Base-by-base conservation (phyloP, 1,284 basidiomycete species). In the Rhodotorula sp. region DNA sequence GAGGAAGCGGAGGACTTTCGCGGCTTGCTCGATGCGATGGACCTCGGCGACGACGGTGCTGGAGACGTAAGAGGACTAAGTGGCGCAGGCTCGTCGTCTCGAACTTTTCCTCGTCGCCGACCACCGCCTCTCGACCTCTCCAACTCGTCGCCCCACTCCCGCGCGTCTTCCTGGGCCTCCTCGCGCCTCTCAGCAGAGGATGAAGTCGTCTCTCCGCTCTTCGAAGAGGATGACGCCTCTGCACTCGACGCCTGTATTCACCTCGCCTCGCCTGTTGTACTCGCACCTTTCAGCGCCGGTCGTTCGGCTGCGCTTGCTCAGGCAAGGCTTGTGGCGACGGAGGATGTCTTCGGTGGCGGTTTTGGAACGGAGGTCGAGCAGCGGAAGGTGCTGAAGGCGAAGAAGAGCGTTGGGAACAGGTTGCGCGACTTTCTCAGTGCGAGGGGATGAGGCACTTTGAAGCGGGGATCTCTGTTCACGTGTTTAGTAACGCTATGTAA, bases 1-100 rank as follows among this genome's bases (percentile, higher is more conserved):
- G 65, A 61, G 53, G 47, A 32, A n/a, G 59, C 44, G 3, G 59
- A 61, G 55, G 59, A 66, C 48, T 57, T 66, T 19, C 8, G 54
- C 5, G 32, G 53, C 7, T 34, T 66, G 46, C 48, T 66, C 13
- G 47, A 32, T 8, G 58, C 46, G 10, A 56, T 30, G 1, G 47
- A 34, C 13, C 29, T 30, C 9, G 53, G 62, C 36, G 49, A 22
- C n/a, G 62, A 44, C 27, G 7, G 17, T 44, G 27, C 9, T 13
- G 22, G 57, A 10, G 46, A 2, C 36, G 53, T 20, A 34, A 7
- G 27, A 47, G 17, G 27, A 47, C 29, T 19, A 54, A 44, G n/a
- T 44, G 24, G 3, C 30, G 29, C 29, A 53, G 48, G 4, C 1
- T 1, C 4, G 24, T 11, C 44, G 30, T 13, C 29, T 5, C 19